These are phyloP conservation scores for Cystobasidium ongulense DNA, from an alignment of 768 basidiomycete species.

Conservation along the genomic window DNA sequence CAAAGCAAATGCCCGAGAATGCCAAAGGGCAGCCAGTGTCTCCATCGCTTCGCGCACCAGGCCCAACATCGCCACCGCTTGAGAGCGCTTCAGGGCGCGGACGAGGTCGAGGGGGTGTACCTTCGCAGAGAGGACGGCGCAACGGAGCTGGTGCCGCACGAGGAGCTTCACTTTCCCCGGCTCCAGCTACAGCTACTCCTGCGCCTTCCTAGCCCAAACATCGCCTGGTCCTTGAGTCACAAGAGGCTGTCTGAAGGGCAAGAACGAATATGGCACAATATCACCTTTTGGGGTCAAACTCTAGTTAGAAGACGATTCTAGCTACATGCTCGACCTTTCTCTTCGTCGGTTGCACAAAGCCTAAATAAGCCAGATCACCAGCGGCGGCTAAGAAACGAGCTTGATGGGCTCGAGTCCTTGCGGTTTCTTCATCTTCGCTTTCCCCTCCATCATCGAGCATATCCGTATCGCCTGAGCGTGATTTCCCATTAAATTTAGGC, in stretches of 20 bases:
- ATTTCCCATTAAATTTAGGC: not conserved
- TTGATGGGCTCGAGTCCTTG: constrained; percentile 21
- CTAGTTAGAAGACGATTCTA: constrained; percentile 37
- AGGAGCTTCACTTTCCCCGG: not conserved
- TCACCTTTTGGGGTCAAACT: not conserved
- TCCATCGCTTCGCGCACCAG: not conserved
- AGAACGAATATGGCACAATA: not conserved
- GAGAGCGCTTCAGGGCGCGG: not conserved
- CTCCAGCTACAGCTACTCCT: not conserved
- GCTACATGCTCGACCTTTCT: constrained; percentile 39
- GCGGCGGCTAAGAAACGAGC: constrained; percentile 39
- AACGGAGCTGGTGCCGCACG: not conserved
- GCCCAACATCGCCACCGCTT: not conserved
- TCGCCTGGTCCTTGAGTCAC: not conserved
- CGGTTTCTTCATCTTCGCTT: constrained; percentile 12
- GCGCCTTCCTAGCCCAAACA: not conserved
- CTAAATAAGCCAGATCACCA: constrained; percentile 36
- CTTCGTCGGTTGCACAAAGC: constrained; percentile 39
- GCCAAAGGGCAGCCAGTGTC: not conserved
- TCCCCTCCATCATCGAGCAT: constrained; percentile 1
- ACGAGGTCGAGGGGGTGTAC: not conserved
- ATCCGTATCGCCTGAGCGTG: not conserved
- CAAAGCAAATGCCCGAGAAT: not conserved
- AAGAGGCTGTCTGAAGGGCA: not conserved
- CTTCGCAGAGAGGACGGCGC: not conserved